Evolutionary conservation across 163 green algal genomes (phyloP), one percentile per base, ranked within the genome.

Genomic region (Trebouxiophyceae sp.): DNA sequence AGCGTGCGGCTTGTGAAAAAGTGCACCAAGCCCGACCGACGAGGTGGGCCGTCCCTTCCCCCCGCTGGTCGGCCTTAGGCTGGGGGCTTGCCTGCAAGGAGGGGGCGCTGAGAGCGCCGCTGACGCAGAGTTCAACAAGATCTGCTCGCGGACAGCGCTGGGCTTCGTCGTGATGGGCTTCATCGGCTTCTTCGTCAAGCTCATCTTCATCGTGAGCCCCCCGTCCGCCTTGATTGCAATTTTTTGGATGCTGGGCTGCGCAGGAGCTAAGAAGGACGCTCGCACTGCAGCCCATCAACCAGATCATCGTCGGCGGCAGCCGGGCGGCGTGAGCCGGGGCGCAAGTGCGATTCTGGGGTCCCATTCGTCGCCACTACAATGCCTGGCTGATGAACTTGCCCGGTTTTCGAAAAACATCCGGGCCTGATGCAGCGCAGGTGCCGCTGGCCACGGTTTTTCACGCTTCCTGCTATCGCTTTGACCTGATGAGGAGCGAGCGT

Each of bases 141-240:
- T 97, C 16, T 85, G 70, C 44, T 68, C 80, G 4, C 80, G 84
- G 45, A 97, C 91, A n/a, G 88, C 84, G 0, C 66, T 96, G 30
- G 91, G 91, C 39, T 97, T 97, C 65, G 64, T 95, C 16, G 81
- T 96, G 1, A 95, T 96, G 88, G 91, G 91, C 31, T 97, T 97
- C 68, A 93, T 98, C 57, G 89, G 91, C 34, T 96, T 98, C 81
- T 97, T 98, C 65, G 90, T 98, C 20, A 97, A 97, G 81, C 80
- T 97, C 1, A 86, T 97, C 20, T 97, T 93, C 80, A 95, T 95
- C 55, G 73, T 86, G 57, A 72, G 78, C 33, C n/a, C 58, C 57
- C 65, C 28, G 32, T n/a, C n/a, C n/a, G n/a, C n/a, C n/a, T n/a
- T n/a, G n/a, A n/a, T n/a, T n/a, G n/a, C n/a, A n/a, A n/a, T n/a